Conservation (phyloP, 192 early-diverging fungal species). For the Backusella mclennaniae region DNA sequence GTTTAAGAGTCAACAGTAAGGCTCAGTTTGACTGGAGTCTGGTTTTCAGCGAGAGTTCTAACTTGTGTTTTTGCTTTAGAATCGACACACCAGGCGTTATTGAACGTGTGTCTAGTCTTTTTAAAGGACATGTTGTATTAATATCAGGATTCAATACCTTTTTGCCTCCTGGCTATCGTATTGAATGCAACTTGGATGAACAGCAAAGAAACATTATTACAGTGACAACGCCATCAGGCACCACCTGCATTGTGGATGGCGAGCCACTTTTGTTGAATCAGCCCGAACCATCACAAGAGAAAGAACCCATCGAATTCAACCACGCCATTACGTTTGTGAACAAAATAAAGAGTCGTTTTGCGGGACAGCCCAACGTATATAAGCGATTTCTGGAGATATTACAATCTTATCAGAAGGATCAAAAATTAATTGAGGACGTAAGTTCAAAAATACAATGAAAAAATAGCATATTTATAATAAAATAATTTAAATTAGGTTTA, state of each 20-base stretch:
- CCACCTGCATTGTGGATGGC: constrained; percentile 43
- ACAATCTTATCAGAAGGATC: constrained; percentile 96
- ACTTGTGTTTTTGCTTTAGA: constrained; percentile 37
- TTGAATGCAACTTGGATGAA: constrained; percentile 83
- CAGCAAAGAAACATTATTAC: constrained; percentile 69
- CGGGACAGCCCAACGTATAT: constrained; percentile 88
- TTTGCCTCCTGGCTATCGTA: constrained; percentile 93
- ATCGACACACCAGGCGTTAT: constrained; percentile 84
- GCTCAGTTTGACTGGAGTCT: not conserved
- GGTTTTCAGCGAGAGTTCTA: constrained; percentile 17
- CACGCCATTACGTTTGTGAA: constrained; percentile 99
- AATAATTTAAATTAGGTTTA: constrained; percentile 64
- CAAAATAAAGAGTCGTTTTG: constrained; percentile 93
- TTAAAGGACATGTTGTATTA: constrained; percentile 81
- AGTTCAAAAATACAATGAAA: not conserved
- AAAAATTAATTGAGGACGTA: constrained; percentile 91
- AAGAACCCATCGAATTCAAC: constrained; percentile 89
- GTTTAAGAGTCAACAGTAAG: constrained; percentile 86
- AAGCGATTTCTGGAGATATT: constrained; percentile 95
- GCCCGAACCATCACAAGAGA: constrained; percentile 27
- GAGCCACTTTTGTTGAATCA: constrained; percentile 15
- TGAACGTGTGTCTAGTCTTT: constrained; percentile 90
- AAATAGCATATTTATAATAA: not conserved
- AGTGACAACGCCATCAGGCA: constrained; percentile 83
- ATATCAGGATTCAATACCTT: constrained; percentile 99